Percentiles rank a stretch among this genome's conserved stretches.
These are phyloP conservation scores for Hyphodiscus hymeniophilus DNA, from an alignment of 495 filamentous ascomycete species.

Conservation along the genomic window DNA sequence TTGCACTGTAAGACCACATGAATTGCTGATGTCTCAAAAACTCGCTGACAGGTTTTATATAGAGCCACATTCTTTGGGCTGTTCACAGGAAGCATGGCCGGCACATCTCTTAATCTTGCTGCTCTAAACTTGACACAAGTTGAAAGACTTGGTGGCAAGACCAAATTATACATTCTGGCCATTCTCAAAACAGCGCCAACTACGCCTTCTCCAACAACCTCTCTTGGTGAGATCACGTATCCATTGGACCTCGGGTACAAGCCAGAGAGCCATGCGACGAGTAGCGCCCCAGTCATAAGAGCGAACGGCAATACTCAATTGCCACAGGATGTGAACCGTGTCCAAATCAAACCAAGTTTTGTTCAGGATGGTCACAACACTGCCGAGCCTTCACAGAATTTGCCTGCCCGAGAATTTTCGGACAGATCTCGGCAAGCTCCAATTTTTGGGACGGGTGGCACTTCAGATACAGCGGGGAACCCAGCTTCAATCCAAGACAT, in stretches of 20 bases:
- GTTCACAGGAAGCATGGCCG: constrained; percentile 67
- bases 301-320: not conserved
- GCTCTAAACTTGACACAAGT: constrained; percentile 71
- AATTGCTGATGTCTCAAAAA: not conserved
- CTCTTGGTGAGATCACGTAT: constrained; percentile 17
- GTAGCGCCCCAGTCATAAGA: too few species aligned
- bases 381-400: too few species aligned
- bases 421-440: too few species aligned
- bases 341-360: too few species aligned
- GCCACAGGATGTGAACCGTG: too few species aligned
- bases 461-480: too few species aligned
- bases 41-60: not conserved
- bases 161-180: constrained; percentile 63
- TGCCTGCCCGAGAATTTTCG: too few species aligned
- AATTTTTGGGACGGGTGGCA: too few species aligned
- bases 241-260: constrained; percentile 4
- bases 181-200: constrained; percentile 29
- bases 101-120: constrained; percentile 60
- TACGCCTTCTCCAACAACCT: not conserved
- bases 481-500: too few species aligned
- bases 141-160: constrained; percentile 57
- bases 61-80: constrained; percentile 60
- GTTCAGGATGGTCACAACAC: too few species aligned
- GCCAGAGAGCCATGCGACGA: too few species aligned
- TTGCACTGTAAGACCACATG: constrained; percentile 41